A percentile compares a stretch with the other conserved stretches of the same genome.
Conservation (phyloP, 306 rosid genomes). For the Pyrus pyrifolia region DNA sequence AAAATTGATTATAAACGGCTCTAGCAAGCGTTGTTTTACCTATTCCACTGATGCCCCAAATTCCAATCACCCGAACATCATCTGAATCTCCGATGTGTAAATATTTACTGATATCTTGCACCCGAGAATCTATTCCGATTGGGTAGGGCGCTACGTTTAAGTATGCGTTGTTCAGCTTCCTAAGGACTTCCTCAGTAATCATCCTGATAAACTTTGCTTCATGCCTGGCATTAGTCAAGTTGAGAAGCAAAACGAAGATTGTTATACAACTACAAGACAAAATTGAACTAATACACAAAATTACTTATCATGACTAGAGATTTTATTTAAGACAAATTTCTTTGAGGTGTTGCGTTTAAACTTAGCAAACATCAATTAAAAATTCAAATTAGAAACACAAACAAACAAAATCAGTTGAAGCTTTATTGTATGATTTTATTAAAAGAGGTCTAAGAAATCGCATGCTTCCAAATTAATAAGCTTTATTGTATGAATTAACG, state of each 20-base stretch:
- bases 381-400: too few relatives aligned
- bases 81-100: not conserved
- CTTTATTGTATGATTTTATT: too few relatives aligned
- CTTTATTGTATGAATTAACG: too few relatives aligned
- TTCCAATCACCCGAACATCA: not conserved
- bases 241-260: not conserved
- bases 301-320: too few relatives aligned
- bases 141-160: not conserved
- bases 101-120: not conserved
- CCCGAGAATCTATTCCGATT: not conserved
- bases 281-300: too few relatives aligned
- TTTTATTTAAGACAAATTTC: too few relatives aligned
- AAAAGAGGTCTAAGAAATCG: too few relatives aligned
- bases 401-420: too few relatives aligned
- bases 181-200: not conserved
- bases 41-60: slow-evolving; percentile 18
- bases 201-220: not conserved
- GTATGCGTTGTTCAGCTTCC: not conserved
- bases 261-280: not conserved
- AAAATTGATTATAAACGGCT: slow-evolving; percentile 9
- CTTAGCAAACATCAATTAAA: too few relatives aligned
- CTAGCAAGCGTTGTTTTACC: slow-evolving; percentile 20
- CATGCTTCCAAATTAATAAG: too few relatives aligned
- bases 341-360: too few relatives aligned
- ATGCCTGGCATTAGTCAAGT: not conserved